phyloP scores from a whole-genome alignment of 768 basidiomycete genomes.

The Solioccasus polychromus region DNA sequence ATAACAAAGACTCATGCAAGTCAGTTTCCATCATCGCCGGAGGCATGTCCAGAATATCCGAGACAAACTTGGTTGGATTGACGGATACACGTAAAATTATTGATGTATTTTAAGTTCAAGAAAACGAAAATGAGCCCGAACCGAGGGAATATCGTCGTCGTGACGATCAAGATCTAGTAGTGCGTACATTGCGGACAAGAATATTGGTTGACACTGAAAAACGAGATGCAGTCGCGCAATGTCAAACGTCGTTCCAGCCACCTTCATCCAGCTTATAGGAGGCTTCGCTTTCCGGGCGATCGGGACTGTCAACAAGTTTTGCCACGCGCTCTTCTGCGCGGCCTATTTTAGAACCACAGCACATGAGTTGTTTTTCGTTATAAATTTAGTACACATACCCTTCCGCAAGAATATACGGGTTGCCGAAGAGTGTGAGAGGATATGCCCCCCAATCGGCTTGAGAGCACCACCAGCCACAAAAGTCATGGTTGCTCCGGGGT shows the following conservation, averaged over 20 bases:
- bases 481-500: constrained; percentile 93
- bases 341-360: constrained; percentile 41
- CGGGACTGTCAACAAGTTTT: constrained; percentile 86
- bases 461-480: constrained; percentile 93
- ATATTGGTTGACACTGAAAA: background rate
- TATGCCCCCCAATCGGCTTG: constrained; percentile 90
- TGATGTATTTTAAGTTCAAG: background rate
- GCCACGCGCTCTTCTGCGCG: constrained; percentile 90
- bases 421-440: constrained; percentile 84
- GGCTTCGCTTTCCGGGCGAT: constrained; percentile 86
- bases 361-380: background rate
- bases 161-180: background rate
- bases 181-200: background rate
- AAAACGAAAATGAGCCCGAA: background rate
- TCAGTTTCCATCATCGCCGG: background rate
- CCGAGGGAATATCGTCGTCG: background rate
- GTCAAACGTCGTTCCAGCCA: constrained; percentile 82
- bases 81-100: background rate
- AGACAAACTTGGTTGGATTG: background rate
- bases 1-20: background rate
- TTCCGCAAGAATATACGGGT: constrained; percentile 86
- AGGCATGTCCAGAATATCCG: background rate
- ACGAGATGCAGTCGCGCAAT: too few species aligned
- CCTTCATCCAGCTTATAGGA: constrained; percentile 91
- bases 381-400: constrained; percentile 41